phyloP scores from a whole-genome alignment of 192 early-diverging fungal species.

The Backusella macrospora region DNA sequence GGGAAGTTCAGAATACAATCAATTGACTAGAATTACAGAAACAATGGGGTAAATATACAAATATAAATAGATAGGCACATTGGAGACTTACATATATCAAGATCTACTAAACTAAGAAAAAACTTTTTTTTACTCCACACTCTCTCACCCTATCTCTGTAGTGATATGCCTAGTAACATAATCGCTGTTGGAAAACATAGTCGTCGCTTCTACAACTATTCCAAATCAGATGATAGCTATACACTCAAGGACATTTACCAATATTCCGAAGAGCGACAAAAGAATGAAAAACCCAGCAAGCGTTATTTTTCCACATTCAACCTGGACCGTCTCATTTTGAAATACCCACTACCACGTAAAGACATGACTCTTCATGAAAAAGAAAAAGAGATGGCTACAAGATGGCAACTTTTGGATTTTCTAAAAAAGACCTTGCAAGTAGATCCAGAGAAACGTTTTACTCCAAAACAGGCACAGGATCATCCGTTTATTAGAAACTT shows the following conservation, averaged over 20 bases:
- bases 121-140: not conserved
- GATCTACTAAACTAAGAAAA: no score
- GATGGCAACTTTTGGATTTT: conserved; percentile 17
- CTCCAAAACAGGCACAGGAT: conserved; percentile 12
- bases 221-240: conserved; percentile 29
- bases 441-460: conserved; percentile 15
- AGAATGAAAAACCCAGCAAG: conserved; percentile 26
- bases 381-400: conserved; percentile 21
- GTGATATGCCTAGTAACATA: not conserved
- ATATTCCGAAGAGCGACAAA: conserved; percentile 20
- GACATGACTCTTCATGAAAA: not conserved
- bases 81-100: not conserved
- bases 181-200: conserved; percentile 83
- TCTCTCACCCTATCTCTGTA: not conserved
- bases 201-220: conserved; percentile 78
- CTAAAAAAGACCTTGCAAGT: conserved; percentile 12
- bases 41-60: conserved; percentile 70
- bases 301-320: conserved; percentile 23
- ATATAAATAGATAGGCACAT: not conserved
- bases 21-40: conserved; percentile 90
- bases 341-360: conserved; percentile 17
- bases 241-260: conserved; percentile 17
- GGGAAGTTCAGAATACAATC: conserved; percentile 96
- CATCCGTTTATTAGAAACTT: conserved; percentile 14
- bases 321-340: conserved; percentile 10